phyloP scores from a whole-genome alignment of 441 rosid species.

The Populus hybrid region DNA sequence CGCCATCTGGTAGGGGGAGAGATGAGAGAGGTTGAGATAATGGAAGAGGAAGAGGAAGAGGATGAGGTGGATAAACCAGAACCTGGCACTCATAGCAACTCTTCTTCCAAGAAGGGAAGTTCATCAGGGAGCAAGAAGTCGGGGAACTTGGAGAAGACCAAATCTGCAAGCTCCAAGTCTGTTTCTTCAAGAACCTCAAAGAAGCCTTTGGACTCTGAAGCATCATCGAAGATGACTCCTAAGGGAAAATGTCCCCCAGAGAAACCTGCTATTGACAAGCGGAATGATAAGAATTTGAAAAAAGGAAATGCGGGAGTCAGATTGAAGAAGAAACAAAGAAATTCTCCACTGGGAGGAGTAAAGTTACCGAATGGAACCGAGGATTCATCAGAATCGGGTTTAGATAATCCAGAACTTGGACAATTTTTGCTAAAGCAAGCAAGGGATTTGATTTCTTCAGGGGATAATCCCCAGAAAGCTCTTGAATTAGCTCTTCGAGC shows the following conservation, averaged over 20 bases:
- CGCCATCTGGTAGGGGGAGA: too few relatives aligned
- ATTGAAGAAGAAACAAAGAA: slow-evolving; percentile 30
- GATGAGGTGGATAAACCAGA: slow-evolving; percentile 26
- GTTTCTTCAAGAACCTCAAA: slow-evolving; percentile 39
- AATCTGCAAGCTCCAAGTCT: slow-evolving; percentile 39
- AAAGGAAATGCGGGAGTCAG: slow-evolving; percentile 36
- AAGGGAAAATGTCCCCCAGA: slow-evolving; percentile 34
- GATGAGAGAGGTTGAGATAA: too few relatives aligned
- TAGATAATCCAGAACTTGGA: slow-evolving; percentile 58
- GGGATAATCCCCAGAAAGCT: slow-evolving; percentile 65
- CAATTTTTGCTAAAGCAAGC: slow-evolving; percentile 67
- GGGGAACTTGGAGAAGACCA: slow-evolving; percentile 36
- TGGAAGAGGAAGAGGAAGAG: too few relatives aligned
- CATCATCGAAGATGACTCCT: slow-evolving; percentile 39
- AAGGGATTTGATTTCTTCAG: slow-evolving; percentile 61
- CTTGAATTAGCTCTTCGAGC: slow-evolving; percentile 69
- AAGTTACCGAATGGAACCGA: slow-evolving; percentile 34
- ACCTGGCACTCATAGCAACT: slow-evolving; percentile 30
- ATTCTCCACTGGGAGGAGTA: slow-evolving; percentile 12
- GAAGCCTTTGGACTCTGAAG: slow-evolving; percentile 30
- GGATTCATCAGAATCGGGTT: slow-evolving; percentile 23
- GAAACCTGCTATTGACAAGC: slow-evolving; percentile 37
- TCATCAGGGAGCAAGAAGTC: slow-evolving; percentile 42
- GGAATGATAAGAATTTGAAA: slow-evolving; percentile 38
- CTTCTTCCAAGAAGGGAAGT: slow-evolving; percentile 44